Evolutionary conservation across 306 rosid genomes (phyloP), one percentile per base, ranked within the genome.

Genomic region (Lathyrus sativus): DNA sequence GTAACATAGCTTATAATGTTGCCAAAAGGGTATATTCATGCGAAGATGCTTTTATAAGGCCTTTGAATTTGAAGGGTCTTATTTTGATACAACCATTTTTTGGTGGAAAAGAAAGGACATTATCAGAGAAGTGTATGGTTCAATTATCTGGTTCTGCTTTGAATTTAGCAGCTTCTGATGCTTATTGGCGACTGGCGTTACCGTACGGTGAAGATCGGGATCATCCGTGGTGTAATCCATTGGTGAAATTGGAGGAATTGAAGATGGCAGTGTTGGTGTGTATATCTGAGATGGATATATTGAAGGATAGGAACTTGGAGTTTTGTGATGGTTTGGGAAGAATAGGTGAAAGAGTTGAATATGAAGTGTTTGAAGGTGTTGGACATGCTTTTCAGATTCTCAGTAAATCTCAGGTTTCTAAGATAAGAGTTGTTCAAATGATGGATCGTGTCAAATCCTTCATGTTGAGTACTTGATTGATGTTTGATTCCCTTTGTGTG

Each of bases 331-430:
- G 84, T 37, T 65, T 87, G 63, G 48, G 1, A 1, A 70, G 65
- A 49, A 86, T 43, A 2, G 87, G 90, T 18, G 76, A 65, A 67
- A 80, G 35, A 59, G 85, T 84, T 11, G 91, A 89, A 42, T 75
- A 8, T 48, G 68, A 62, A 24, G 80, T 87, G 55, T 85, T 73
- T 45, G 64, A 44, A 69, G 92, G 88, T 7, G 98, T 92, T 9
- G 96, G 96, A 1, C 96, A 92, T 77, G 95, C 92, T 1, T 92
- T 92, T 83, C 98, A 92, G 86, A 74, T 92, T 76, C 75, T 92
- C 1, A 74, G 80, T 42, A 85, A 81, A 74, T 77, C 95, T 63
- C 81, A 76, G 67, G 41, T 85, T 1, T 71, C 95, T 2, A 85
- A 76, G 41, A 75, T 2, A 43, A 76, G 85, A 67, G 49, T 77